phyloP scores from a whole-genome alignment of 306 rosid species.

The Gillenia trifoliata region DNA sequence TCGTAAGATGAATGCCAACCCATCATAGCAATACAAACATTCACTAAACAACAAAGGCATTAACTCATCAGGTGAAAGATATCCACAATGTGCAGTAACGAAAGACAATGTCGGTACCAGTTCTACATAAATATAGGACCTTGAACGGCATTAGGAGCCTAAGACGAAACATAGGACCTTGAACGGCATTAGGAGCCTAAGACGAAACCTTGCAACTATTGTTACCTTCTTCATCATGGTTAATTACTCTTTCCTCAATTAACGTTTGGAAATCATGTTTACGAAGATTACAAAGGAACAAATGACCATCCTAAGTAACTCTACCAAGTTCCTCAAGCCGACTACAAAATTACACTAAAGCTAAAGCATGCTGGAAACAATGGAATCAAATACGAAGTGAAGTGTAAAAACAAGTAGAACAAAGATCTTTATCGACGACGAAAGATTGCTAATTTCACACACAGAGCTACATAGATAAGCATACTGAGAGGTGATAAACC shows the following conservation, averaged over 20 bases:
- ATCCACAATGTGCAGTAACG: not conserved
- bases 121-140: not conserved
- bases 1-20: not conserved
- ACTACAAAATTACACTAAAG: not conserved
- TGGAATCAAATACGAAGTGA: not conserved
- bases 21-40: slow-evolving; percentile 1
- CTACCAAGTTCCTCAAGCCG: not conserved
- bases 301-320: not conserved
- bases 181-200: not conserved
- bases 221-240: not conserved
- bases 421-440: not conserved
- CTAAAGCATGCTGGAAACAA: not conserved
- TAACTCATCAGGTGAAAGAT: not conserved
- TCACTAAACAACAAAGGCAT: not conserved
- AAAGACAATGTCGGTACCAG: not conserved
- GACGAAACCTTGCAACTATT: not conserved
- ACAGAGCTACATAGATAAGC: not conserved
- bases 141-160: not conserved
- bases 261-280: not conserved
- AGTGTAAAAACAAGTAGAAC: not conserved
- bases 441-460: not conserved
- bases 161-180: not conserved
- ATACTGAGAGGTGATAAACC: not conserved
- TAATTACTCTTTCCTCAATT: not conserved
- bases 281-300: not conserved